Evolutionary conservation across 73 alveolate genomes (phyloP).

Genomic region (Paramecium sexaurelia): DNA sequence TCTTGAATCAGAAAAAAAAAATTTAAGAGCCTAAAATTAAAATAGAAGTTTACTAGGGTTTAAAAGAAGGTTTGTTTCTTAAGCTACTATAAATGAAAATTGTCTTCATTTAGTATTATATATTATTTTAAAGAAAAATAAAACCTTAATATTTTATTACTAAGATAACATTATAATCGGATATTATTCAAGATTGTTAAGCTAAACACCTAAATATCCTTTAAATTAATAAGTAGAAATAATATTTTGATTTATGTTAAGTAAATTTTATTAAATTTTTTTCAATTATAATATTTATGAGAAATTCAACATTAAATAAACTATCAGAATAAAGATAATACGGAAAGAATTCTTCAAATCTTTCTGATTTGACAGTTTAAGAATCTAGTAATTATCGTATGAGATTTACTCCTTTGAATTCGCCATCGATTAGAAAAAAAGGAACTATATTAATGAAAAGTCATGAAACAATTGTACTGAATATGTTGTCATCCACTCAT

Average conservation of each 20-base stretch:
- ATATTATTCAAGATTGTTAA: no score
- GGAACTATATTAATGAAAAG: constrained; percentile 15
- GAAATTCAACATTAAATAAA: neutral
- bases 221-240: neutral
- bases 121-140: no score
- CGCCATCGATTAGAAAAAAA: neutral
- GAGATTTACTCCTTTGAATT: neutral
- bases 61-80: no score
- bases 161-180: no score
- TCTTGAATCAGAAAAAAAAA: no score
- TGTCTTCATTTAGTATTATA: no score
- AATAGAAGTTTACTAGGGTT: no score
- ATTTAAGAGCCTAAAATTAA: no score
- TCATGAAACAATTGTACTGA: constrained; percentile 21
- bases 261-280: neutral
- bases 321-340: neutral
- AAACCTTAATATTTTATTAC: no score
- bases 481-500: constrained; percentile 25
- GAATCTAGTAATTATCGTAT: constrained; percentile 4
- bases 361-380: neutral
- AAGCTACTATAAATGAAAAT: no score
- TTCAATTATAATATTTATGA: neutral
- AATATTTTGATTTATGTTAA: neutral
- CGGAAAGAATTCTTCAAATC: constrained; percentile 16
- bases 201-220: no score